Evolutionary conservation across 2,329 filamentous ascomycete species (phyloP).

Genomic region (Canariomyces notabilis): DNA sequence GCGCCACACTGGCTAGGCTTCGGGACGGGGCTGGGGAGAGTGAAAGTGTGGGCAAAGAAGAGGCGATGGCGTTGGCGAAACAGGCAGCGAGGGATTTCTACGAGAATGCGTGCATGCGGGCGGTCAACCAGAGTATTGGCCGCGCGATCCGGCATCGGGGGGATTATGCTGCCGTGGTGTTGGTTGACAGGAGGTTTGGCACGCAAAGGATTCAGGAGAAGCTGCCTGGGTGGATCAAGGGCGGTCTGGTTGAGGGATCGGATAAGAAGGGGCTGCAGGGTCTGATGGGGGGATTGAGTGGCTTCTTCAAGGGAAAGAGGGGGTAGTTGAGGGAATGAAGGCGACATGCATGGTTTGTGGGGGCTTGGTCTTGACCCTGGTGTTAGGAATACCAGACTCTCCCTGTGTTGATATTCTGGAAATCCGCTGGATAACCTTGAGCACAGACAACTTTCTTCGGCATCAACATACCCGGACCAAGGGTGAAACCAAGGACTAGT

Average conservation of each 20-base stretch:
- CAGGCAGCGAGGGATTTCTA: slow-evolving; percentile 72
- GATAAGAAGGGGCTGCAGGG: slow-evolving; percentile 49
- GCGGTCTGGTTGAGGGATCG: slow-evolving; percentile 53
- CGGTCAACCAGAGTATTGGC: slow-evolving; percentile 95
- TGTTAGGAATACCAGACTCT: no score
- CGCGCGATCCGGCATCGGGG: slow-evolving; percentile 80
- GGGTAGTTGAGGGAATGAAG: background rate
- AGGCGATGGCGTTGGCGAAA: slow-evolving; percentile 40
- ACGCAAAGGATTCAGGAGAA: slow-evolving; percentile 68
- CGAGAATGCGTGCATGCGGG: slow-evolving; percentile 92
- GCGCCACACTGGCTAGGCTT: slow-evolving; percentile 43
- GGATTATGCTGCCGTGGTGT: slow-evolving; percentile 86
- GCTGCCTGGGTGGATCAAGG: slow-evolving; percentile 83
- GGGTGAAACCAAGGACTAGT: no score
- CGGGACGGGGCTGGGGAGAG: slow-evolving; percentile 2
- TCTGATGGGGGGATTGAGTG: slow-evolving; percentile 53
- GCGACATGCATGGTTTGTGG: no score
- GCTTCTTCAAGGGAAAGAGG: slow-evolving; percentile 55
- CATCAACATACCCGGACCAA: no score
- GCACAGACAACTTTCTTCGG: no score
- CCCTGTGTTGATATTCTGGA: no score
- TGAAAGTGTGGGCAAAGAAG: slow-evolving; percentile 3
- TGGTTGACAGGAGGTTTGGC: slow-evolving; percentile 78
- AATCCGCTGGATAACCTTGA: no score
- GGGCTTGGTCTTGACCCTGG: no score